phyloP scores from a whole-genome alignment of 2,329 filamentous ascomycete genomes.

The Neodidymelliopsis sp. region DNA sequence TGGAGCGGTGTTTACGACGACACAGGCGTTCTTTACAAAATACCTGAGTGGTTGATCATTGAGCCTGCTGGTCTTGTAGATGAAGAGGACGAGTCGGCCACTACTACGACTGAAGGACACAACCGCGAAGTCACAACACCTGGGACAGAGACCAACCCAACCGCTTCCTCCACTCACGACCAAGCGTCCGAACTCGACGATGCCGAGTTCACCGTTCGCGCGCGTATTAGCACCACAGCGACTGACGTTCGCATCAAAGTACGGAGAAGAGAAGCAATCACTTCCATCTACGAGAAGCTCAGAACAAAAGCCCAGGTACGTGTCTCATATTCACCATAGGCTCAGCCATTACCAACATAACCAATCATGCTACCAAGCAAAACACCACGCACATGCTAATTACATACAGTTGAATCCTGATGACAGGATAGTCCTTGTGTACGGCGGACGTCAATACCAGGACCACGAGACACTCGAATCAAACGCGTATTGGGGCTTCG shows the following conservation, averaged over 20 bases:
- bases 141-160: no score
- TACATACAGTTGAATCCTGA: conserved; percentile 60
- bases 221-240: conserved; percentile 4
- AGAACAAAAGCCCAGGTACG: conserved; percentile 13
- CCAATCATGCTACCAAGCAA: background rate
- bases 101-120: conserved; percentile 21
- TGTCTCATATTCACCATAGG: background rate
- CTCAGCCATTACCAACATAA: background rate
- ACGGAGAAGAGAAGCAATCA: conserved; percentile 2
- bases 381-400: conserved; percentile 11
- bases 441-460: conserved; percentile 81
- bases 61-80: conserved; percentile 52
- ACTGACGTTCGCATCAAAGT: conserved; percentile 1
- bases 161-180: no score
- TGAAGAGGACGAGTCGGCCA: conserved; percentile 29
- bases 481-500: conserved; percentile 75
- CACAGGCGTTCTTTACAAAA: conserved; percentile 52
- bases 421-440: conserved; percentile 74
- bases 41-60: conserved; percentile 55
- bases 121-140: no score
- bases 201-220: conserved; percentile 9
- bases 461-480: conserved; percentile 69
- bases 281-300: conserved; percentile 14
- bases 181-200: conserved; percentile 8
- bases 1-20: conserved; percentile 56